These are phyloP conservation scores for Lachnellula occidentalis DNA, from an alignment of 2,329 filamentous ascomycete species.

Conservation along the genomic window DNA sequence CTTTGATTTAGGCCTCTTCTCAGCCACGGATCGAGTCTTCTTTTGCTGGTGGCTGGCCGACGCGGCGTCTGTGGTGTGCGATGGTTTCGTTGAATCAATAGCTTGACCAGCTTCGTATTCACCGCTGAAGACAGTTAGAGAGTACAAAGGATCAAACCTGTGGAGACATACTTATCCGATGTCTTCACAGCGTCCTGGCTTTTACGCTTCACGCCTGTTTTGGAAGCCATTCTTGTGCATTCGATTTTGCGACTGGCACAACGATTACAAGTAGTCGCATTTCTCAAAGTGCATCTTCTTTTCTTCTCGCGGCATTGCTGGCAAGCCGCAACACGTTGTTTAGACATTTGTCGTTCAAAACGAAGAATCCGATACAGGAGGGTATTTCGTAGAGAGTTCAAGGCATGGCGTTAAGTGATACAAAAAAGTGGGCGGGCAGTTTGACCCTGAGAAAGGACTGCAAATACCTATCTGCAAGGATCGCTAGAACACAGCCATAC, in stretches of 20 bases:
- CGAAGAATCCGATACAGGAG: too few relatives aligned
- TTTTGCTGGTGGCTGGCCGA: too few relatives aligned
- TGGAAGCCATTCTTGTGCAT: not conserved
- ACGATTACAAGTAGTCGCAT: not conserved
- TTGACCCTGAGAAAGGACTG: not conserved
- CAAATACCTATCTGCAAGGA: not conserved
- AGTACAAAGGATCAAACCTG: not conserved
- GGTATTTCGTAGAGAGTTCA: too few relatives aligned
- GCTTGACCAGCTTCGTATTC: not conserved
- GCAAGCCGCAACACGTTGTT: not conserved
- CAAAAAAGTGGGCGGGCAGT: not conserved
- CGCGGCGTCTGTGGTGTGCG: too few relatives aligned
- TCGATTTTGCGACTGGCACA: not conserved
- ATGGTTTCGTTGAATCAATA: not conserved
- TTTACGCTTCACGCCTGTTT: not conserved
- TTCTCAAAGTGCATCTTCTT: not conserved
- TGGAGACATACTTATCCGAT: not conserved
- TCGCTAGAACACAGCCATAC: not conserved
- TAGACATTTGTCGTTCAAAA: not conserved
- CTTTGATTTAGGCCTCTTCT: too few relatives aligned
- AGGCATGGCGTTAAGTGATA: not conserved
- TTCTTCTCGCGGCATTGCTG: not conserved
- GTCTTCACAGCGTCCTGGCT: not conserved
- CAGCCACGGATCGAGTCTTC: too few relatives aligned
- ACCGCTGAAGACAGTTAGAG: not conserved